Evolutionary conservation across 225 moss, liverwort and hornwort species (phyloP).

Genomic region (Polytrichum formosum): DNA sequence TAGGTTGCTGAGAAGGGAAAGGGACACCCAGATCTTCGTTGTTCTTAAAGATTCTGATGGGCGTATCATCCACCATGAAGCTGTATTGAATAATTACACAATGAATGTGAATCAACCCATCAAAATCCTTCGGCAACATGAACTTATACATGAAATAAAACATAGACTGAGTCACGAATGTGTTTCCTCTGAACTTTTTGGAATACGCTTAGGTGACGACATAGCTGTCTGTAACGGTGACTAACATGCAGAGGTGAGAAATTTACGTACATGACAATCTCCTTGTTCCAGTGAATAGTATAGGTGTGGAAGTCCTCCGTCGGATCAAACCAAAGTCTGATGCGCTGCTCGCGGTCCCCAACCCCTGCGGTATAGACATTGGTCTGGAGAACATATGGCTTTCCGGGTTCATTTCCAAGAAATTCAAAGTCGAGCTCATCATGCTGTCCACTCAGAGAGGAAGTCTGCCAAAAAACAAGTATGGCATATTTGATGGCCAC

Average conservation of each 20-base stretch:
- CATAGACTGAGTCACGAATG: too few relatives aligned
- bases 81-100: conserved; percentile 18
- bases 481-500: too few relatives aligned
- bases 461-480: conserved; percentile 25
- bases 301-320: conserved; percentile 55
- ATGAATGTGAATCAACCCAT: too few relatives aligned
- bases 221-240: too few relatives aligned
- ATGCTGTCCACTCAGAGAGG: conserved; percentile 52
- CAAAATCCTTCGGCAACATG: background rate
- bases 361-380: conserved; percentile 53
- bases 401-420: conserved; percentile 56
- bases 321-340: conserved; percentile 63
- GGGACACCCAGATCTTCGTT: conserved; percentile 30
- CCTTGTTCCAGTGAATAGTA: conserved; percentile 44
- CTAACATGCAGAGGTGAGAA: too few relatives aligned
- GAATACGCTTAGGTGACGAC: too few relatives aligned
- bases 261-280: conserved; percentile 45
- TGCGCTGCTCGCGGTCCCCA: conserved; percentile 60
- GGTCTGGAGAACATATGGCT: conserved; percentile 53
- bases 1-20: conserved; percentile 43
- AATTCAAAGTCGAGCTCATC: conserved; percentile 67
- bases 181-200: too few relatives aligned
- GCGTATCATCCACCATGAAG: conserved; percentile 46
- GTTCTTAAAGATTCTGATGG: conserved; percentile 60
- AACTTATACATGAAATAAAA: too few relatives aligned